Percentiles rank a stretch among this genome's conserved stretches.
Conservation (phyloP, 192 early-diverging fungal species). For the Coemansia sp. region DNA sequence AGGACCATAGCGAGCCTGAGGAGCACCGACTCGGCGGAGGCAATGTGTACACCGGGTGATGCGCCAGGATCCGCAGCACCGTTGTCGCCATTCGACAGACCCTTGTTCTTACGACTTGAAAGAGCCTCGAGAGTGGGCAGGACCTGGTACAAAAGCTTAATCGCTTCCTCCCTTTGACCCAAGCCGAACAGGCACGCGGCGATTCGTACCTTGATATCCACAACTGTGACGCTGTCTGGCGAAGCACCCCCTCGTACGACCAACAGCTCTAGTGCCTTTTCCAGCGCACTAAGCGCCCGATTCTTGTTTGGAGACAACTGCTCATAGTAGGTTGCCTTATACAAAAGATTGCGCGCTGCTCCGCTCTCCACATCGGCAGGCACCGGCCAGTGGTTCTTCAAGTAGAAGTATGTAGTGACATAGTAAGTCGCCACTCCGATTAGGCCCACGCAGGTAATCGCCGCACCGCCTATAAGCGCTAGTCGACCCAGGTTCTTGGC, state of each 20-base stretch:
- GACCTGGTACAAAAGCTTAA: constrained; percentile 14
- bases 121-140: constrained; percentile 14
- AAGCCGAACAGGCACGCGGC: constrained; percentile 30
- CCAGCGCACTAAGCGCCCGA: constrained; percentile 26
- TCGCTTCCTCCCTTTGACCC: constrained; percentile 17
- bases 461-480: constrained; percentile 11
- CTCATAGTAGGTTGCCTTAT: constrained; percentile 46
- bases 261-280: constrained; percentile 28
- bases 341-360: constrained; percentile 22
- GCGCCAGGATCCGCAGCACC: neutral
- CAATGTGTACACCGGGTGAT: neutral
- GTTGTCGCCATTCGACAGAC: constrained; percentile 4
- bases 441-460: constrained; percentile 13
- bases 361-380: constrained; percentile 25
- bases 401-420: constrained; percentile 32
- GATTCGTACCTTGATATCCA: constrained; percentile 42
- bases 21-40: constrained; percentile 19
- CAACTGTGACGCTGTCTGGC: constrained; percentile 20
- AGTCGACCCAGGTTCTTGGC: constrained; percentile 22
- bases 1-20: constrained; percentile 23
- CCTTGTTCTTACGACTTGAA: constrained; percentile 4
- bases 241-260: neutral
- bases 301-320: constrained; percentile 16
- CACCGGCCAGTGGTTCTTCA: constrained; percentile 34
- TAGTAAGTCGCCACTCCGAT: constrained; percentile 31